Base-by-base conservation (phyloP, 148 eudicot genomes). In the Tetragonia tetragonoides region DNA sequence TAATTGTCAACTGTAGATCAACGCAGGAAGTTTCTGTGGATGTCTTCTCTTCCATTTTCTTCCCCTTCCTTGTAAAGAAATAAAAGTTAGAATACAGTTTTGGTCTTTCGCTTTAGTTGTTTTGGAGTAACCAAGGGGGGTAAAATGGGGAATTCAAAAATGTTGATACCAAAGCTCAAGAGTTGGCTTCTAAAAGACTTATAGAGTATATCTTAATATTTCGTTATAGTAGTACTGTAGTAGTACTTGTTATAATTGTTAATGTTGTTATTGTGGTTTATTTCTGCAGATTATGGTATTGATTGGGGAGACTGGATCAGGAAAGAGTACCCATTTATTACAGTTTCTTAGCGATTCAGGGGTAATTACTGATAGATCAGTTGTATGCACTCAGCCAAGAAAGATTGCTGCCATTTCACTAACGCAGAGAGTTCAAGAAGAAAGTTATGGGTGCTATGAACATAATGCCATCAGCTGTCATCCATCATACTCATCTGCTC, bases 271-370 rank as follows among this genome's bases (percentile, higher is more conserved):
- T 60, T 59, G 21, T 68, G 40, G 7, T 67, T 69, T 74, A 40
- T 56, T 46, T 56, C 54, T 70, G 75, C 90, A 95, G 97, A 85
- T 95, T 38, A 82, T 85, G 84, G 97, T 95, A 63, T 80, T 95
- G 89, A 78, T 90, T 20, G 99, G 99, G 68, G 99, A 95, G 85
- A 95, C 99, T 60, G 99, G 99, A 68, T 95, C 99, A 10, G 99
- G 99, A 60, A 95, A 95, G 86, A 95, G 98, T 81, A 95, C 98
- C 39, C 98, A 95, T 81, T 72, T 95, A 86, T 89, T 85, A 73
- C 98, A 95, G 88, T 95, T 85, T 85, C 98, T 95, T 78, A 90
- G 87, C 74, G 98, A 95, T 83, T 88, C 98, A 73, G 97, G 91
- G 80, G 78, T 89, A n/a, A 82, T 82, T 66, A 87, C 67, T 66